Percentiles rank a stretch among this genome's conserved stretches.
phyloP scores from a whole-genome alignment of 768 basidiomycete species.

The Cystoderma amianthinum region DNA sequence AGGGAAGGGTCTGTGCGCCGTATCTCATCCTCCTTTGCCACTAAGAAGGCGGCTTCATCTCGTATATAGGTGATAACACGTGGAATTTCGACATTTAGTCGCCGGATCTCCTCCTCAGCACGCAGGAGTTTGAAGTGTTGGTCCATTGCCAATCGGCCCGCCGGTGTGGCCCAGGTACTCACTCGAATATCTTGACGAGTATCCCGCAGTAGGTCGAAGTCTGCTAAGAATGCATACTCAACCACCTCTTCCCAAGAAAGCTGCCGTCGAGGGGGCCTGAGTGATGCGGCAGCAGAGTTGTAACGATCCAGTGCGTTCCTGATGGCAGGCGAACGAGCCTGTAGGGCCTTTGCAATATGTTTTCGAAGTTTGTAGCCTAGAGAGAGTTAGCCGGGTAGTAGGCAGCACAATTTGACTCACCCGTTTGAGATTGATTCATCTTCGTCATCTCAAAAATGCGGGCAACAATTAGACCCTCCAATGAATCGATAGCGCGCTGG shows the following conservation, averaged over 20 bases:
- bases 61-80: too few species aligned
- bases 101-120: conserved; percentile 15
- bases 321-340: too few species aligned
- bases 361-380: too few species aligned
- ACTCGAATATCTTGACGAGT: conserved; percentile 3
- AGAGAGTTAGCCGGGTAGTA: too few species aligned
- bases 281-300: conserved; percentile 8
- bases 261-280: conserved; percentile 4
- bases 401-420: conserved; percentile 14
- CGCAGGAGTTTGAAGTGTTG: conserved; percentile 9
- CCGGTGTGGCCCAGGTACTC: conserved; percentile 8
- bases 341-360: too few species aligned
- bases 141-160: conserved; percentile 8
- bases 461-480: too few species aligned
- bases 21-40: background rate
- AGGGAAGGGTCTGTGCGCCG: background rate
- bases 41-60: conserved; percentile 6
- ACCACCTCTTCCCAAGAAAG: conserved; percentile 15
- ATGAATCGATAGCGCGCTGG: too few species aligned
- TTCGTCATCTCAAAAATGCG: too few species aligned
- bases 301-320: conserved; percentile 9
- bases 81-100: conserved; percentile 15
- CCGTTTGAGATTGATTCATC: conserved; percentile 14
- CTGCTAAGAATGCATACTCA: too few species aligned
- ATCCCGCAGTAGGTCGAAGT: conserved; percentile 16